Evolutionary conservation across 768 basidiomycete species (phyloP), one percentile per base, ranked within the genome.

Genomic region (Collybia sp.): DNA sequence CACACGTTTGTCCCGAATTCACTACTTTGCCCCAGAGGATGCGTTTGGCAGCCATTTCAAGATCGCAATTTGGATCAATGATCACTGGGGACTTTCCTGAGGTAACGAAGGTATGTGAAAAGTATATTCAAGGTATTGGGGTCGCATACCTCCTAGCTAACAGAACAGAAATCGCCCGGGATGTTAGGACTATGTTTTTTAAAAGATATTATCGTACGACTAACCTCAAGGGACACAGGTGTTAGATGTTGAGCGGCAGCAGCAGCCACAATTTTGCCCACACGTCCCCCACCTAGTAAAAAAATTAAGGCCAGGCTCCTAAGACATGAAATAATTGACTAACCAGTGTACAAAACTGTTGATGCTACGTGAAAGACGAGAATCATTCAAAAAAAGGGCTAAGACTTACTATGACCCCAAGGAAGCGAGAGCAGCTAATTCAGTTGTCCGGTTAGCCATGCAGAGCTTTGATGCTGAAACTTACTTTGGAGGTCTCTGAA

Each of bases 161-260:
- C 10, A 10, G 19, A 46, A 47, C 15, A 13, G 34, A 37, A 36
- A n/a, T 15, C 15, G 37, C 19, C 47, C 10, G 43, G 19, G 45
- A 42, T 47, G 2, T 40, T 6, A 17, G 8, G 8, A 25, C 8
- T 25, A 25, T 25, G 25, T 32, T 12, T 19, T 35, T 2, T 10
- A 9, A 31, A 12, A 15, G 4, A 35, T 15, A n/a, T 0, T 12
- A n/a, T 15, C 16, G 32, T 30, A 42, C 0, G 36, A 46, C 49
- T 9, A 15, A 62, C 68, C 58, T 78, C 76, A 15, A 76, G 63
- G 6, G 72, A 67, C 3, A 87, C 67, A 0, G 88, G 88, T 0
- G 88, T 85, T 6, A 93, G 61, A 44, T 78, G 75, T 61, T 91
- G 83, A 1, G 85, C 88, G 10, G 91, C 91, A 0, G 89, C 89